phyloP scores from a whole-genome alignment of 164 flowering plant species.

The Annona cherimola region DNA sequence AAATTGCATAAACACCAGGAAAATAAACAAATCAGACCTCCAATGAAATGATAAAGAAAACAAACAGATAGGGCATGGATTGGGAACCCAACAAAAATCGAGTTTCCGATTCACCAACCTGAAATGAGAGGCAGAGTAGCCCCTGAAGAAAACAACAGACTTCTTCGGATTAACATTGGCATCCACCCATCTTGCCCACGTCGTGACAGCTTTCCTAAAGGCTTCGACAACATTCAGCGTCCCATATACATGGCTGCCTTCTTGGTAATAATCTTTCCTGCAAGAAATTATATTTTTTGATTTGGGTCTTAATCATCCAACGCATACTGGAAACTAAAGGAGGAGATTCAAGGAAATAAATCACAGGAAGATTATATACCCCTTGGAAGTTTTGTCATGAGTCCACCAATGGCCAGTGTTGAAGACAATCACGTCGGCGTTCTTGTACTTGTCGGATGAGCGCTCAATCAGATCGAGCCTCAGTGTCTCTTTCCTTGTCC shows the following conservation, averaged over 20 bases:
- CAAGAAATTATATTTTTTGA: conserved; percentile 8
- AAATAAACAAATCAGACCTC: conserved; percentile 1
- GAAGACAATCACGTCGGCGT: conserved; percentile 75
- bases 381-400: conserved; percentile 88
- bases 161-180: conserved; percentile 56
- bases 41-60: background rate
- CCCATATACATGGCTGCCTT: conserved; percentile 77
- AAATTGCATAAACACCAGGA: background rate
- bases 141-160: conserved; percentile 75
- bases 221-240: conserved; percentile 80
- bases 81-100: background rate
- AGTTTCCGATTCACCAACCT: conserved; percentile 38
- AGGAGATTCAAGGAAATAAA: background rate
- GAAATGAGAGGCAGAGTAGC: conserved; percentile 93
- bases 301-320: background rate
- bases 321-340: background rate
- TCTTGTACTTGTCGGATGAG: conserved; percentile 54
- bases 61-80: background rate
- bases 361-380: conserved; percentile 35
- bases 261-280: conserved; percentile 96
- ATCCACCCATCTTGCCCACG: conserved; percentile 97
- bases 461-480: conserved; percentile 68
- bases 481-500: conserved; percentile 74
- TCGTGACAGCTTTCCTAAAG: conserved; percentile 73
- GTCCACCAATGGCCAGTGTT: conserved; percentile 99